Percentiles rank a stretch among this genome's conserved stretches.
These are phyloP conservation scores for Ophiostoma perfectum DNA, from an alignment of 2,329 filamentous ascomycete species.

Conservation along the genomic window DNA sequence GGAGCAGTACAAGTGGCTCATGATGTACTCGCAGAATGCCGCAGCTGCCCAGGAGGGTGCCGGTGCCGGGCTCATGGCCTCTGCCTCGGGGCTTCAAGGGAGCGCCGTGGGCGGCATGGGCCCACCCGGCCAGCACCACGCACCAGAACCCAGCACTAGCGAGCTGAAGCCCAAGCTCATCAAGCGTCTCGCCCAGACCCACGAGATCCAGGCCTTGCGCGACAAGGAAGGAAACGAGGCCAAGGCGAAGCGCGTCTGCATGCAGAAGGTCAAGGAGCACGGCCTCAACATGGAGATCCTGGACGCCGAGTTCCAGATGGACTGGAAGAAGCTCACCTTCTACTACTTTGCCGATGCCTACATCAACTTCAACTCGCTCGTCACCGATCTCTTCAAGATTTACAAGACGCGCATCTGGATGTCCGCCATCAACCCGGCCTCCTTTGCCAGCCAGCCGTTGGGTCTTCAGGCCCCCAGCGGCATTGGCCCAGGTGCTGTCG, in stretches of 20 bases:
- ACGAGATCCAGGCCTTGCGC: slow-evolving; percentile 81
- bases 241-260: slow-evolving; percentile 92
- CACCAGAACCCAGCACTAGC: slow-evolving; percentile 62
- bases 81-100: slow-evolving; percentile 58
- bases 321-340: slow-evolving; percentile 98
- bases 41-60: slow-evolving; percentile 56
- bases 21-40: slow-evolving; percentile 91
- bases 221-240: slow-evolving; percentile 98
- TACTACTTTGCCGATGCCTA: slow-evolving; percentile 98
- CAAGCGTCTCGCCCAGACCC: slow-evolving; percentile 84
- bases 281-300: slow-evolving; percentile 93
- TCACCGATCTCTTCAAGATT: slow-evolving; percentile 96
- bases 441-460: slow-evolving; percentile 74
- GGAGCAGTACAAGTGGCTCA: slow-evolving; percentile 96
- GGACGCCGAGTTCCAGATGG: slow-evolving; percentile 97
- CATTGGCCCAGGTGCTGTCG: slow-evolving; percentile 61
- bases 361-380: slow-evolving; percentile 97
- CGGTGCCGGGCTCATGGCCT: slow-evolving; percentile 57
- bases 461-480: slow-evolving; percentile 65
- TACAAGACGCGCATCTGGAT: slow-evolving; percentile 99
- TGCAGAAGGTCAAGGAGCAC: slow-evolving; percentile 94
- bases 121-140: slow-evolving; percentile 64
- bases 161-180: slow-evolving; percentile 96
- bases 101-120: slow-evolving; percentile 75
- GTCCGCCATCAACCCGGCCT: slow-evolving; percentile 97